A percentile compares a stretch with the other conserved stretches of the same genome.
Conservation (phyloP, 2,329 filamentous ascomycete genomes). For the Colletotrichum theobromicola region DNA sequence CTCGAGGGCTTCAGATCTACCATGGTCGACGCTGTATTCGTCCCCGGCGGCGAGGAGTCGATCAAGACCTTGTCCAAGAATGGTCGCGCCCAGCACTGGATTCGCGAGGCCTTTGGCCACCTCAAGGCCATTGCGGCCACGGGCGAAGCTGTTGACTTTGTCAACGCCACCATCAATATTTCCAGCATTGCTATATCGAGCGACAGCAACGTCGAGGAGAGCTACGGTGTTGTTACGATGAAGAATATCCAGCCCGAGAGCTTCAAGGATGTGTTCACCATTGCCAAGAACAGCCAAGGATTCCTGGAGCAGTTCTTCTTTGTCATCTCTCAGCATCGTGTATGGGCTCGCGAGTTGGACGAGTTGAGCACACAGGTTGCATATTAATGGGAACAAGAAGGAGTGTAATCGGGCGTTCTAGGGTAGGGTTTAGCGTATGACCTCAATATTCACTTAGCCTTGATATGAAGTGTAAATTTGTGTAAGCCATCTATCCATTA, state of each 20-base stretch:
- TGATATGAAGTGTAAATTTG: fast-evolving
- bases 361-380: conserved; percentile 72
- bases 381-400: conserved; percentile 54
- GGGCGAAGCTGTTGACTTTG: conserved; percentile 71
- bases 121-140: conserved; percentile 80
- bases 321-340: conserved; percentile 73
- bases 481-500: fast-evolving
- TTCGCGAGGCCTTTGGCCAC: conserved; percentile 82
- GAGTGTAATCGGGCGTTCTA: background rate
- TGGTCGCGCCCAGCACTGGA: conserved; percentile 77
- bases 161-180: conserved; percentile 54
- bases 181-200: conserved; percentile 46
- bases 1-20: conserved; percentile 81
- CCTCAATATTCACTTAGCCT: background rate
- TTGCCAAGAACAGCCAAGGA: conserved; percentile 69
- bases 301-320: conserved; percentile 76
- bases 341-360: conserved; percentile 76
- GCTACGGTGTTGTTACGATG: conserved; percentile 80
- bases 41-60: conserved; percentile 73
- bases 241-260: conserved; percentile 56
- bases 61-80: conserved; percentile 69
- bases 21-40: conserved; percentile 80
- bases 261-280: conserved; percentile 65
- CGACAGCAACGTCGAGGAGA: conserved; percentile 61
- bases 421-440: background rate